These are phyloP conservation scores for Tetracladium setigerum DNA, from an alignment of 495 filamentous ascomycete species.

Conservation along the genomic window DNA sequence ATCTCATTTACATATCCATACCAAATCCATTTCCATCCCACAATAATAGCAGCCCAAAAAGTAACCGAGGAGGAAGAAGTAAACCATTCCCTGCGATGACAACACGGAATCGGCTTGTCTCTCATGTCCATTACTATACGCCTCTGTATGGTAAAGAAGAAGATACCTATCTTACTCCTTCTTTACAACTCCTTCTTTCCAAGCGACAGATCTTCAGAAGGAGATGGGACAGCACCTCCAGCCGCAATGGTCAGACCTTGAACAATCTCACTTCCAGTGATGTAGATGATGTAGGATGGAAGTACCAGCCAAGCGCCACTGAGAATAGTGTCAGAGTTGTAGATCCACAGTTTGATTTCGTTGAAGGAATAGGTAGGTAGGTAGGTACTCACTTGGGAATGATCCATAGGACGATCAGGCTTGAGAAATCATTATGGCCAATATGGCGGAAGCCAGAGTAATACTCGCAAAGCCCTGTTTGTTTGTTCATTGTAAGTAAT, in stretches of 20 bases:
- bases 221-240: constrained; percentile 6
- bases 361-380: not conserved
- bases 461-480: constrained; percentile 69
- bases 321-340: constrained; percentile 2
- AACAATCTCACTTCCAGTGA: constrained; percentile 63
- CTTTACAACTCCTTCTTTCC: constrained; percentile 22
- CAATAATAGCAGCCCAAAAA: not conserved
- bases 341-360: not conserved
- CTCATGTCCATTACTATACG: not conserved
- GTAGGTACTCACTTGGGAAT: constrained; percentile 63
- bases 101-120: too few species aligned
- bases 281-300: constrained; percentile 62
- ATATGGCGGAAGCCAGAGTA: constrained; percentile 74
- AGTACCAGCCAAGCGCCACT: constrained; percentile 77
- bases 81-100: too few species aligned
- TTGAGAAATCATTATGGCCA: constrained; percentile 57
- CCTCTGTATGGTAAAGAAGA: not conserved
- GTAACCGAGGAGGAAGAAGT: too few species aligned
- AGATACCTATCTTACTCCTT: not conserved
- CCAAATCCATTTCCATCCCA: not conserved
- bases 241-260: constrained; percentile 50
- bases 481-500: not conserved
- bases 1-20: not conserved
- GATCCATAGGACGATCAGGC: constrained; percentile 63
- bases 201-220: constrained; percentile 12